Evolutionary conservation across 495 filamentous ascomycete species (phyloP), one percentile per base, ranked within the genome.

Genomic region (Daldinia childiae): DNA sequence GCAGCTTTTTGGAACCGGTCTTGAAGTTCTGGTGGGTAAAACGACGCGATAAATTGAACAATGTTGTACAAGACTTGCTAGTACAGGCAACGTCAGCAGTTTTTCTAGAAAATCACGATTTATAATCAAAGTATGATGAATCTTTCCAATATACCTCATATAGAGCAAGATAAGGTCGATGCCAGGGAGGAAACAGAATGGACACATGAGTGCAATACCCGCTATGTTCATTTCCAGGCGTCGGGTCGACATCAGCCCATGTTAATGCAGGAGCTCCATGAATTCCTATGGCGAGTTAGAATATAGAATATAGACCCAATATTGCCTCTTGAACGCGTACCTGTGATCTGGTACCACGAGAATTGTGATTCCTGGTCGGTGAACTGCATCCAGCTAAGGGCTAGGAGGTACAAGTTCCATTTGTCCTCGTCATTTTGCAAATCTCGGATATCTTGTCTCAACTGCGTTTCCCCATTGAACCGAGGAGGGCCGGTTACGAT

Each of bases 151-250:
- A 70, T 79, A 90, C 89, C 85, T 92, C 91, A 65, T 87, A 87
- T 32, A 92, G 77, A 38, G 85, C 84, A 62, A 92, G 82, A 77
- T 92, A 93, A 15, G 90, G 87, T 45, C 91, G 81, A 80, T 93
- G 90, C 91, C 91, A 93, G 19, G 89, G 85, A 39, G 86, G 84
- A 71, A 92, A 92, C 34, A 92, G 79, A 52, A 88, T 85, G 8
- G 87, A 90, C 11, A 81, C 79, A 77, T 92, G 91, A 15, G 83
- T 80, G 68, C 91, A 93, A 71, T 91, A 92, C 4, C 90, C 91
- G 39, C 79, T 80, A 32, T 77, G 67, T 64, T 83, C 77, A 43
- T 80, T 82, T 6, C 82, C 83, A 4, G 81, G 72, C 24, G 77
- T 79, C 29, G 85, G 77, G 11, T 77, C 54, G n/a, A 90, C 89